Base-by-base conservation (phyloP, 2,329 filamentous ascomycete species). In the Dichotomopilus funicola region DNA sequence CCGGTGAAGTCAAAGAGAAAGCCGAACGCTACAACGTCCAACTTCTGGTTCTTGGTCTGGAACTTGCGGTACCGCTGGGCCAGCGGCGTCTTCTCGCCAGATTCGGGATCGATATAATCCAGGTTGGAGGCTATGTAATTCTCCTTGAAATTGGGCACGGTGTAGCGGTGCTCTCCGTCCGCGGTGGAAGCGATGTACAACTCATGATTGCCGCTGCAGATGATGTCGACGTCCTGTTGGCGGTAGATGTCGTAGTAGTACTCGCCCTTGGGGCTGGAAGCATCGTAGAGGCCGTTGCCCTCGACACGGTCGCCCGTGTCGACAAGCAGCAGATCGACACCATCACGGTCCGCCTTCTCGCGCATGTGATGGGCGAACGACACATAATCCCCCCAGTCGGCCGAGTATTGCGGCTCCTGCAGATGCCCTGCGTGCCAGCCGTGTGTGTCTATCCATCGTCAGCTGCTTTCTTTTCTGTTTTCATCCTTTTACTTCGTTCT, bases 321-420 rank as follows among this genome's bases (percentile, higher is more conserved):
- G 60, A 99, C 77, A n/a, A 99, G 76, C n/a, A 99, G 75, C 12
- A 99, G 75, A 68, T 99, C 94, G 34, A 82, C 82, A 45, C 90
- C 91, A 52, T 86, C 78, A 1, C 83, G 80, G 66, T 96, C 88
- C 54, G 91, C 90, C 66, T 82, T 85, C 62, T 83, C 79, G 54
- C 83, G 87, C 78, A 99, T 83, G 67, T 92, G 90, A 38, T 86
- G 78, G 37, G 91, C 83, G 68, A 99, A 96, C 6, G 92, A 96
- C 65, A 97, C 81, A 71, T 97, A 99, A 73, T 99, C 94, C 56
- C 94, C 94, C 91, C 94, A 97, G 71, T 99, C 94, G 47, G 90
- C 92, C 6, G 89, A 91, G 72, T 95, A 99, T 58, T 94, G 92
- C 2, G 90, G 79, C 73, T 99, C 94, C 75, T 91, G 86, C 5